These are phyloP conservation scores for Ceratocystis eucalypticola DNA, from an alignment of 2,329 filamentous ascomycete species.

Conservation along the genomic window DNA sequence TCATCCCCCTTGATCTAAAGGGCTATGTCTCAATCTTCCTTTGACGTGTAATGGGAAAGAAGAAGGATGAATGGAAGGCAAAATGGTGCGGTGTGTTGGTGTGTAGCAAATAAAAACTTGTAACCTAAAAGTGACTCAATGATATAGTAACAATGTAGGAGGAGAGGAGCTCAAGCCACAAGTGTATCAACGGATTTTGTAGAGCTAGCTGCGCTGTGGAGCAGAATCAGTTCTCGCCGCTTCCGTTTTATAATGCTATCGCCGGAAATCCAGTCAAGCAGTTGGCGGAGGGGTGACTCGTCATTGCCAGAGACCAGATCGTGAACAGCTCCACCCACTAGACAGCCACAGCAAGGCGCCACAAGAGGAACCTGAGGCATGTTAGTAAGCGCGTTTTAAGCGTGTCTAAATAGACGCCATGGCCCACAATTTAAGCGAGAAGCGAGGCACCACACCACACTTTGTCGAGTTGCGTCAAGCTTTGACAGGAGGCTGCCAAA, in stretches of 20 bases:
- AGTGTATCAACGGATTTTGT: constrained; percentile 16
- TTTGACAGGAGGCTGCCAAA: constrained; percentile 11
- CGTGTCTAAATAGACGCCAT: neutral
- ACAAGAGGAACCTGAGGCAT: constrained; percentile 47
- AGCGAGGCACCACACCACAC: neutral
- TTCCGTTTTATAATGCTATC: constrained; percentile 13
- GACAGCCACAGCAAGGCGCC: constrained; percentile 51
- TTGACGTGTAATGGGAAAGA: too few relatives aligned
- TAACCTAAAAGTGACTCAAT: neutral
- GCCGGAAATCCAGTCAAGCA: constrained; percentile 16
- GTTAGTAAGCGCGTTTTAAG: constrained; percentile 5
- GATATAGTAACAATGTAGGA: neutral
- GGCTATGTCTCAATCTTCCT: too few relatives aligned
- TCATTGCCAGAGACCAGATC: constrained; percentile 57
- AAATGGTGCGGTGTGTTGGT: neutral
- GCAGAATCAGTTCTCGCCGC: constrained; percentile 1
- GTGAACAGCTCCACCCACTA: constrained; percentile 52
- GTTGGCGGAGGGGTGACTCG: constrained; percentile 55
- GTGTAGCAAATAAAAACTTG: neutral
- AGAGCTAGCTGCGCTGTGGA: constrained; percentile 12
- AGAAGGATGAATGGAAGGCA: too few relatives aligned
- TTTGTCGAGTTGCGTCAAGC: constrained; percentile 1
- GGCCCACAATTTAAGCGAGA: neutral
- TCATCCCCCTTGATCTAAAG: too few relatives aligned
- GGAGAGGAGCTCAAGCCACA: constrained; percentile 10